Conservation (phyloP, 371 early-diverging fungal species). For the Apophysomyces sp. region DNA sequence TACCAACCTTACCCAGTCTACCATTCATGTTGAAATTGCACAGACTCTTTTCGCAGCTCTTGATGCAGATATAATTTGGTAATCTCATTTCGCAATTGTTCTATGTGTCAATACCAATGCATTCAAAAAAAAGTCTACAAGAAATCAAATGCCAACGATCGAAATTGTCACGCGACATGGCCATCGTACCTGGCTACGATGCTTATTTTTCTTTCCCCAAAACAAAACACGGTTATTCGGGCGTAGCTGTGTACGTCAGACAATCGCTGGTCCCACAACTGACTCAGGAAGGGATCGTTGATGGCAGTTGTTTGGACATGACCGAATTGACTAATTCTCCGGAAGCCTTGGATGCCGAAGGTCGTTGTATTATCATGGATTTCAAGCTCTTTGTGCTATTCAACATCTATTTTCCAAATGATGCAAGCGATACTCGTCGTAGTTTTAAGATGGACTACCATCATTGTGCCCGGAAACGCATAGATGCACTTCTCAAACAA, state of each 20-base stretch:
- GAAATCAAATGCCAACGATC: conserved; percentile 74
- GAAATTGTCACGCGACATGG: conserved; percentile 59
- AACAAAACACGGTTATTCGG: conserved; percentile 69
- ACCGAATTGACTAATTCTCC: conserved; percentile 36
- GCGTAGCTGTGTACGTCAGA: conserved; percentile 72
- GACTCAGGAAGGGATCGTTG: conserved; percentile 70
- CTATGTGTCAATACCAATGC: no score
- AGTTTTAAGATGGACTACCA: conserved; percentile 71
- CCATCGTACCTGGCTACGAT: conserved; percentile 71
- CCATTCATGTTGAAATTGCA: neutral
- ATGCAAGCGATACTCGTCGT: conserved; percentile 53
- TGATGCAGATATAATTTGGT: conserved; percentile 73
- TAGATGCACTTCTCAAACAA: conserved; percentile 43
- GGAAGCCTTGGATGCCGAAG: conserved; percentile 68
- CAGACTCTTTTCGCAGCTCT: conserved; percentile 59
- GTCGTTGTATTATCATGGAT: conserved; percentile 80
- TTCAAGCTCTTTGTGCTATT: conserved; percentile 77
- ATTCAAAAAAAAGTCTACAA: conserved; percentile 71
- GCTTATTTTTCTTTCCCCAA: conserved; percentile 72
- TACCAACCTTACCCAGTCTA: conserved; percentile 8
- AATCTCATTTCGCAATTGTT: conserved; percentile 5
- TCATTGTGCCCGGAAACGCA: conserved; percentile 49
- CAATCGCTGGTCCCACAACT: conserved; percentile 46
- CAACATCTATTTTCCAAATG: conserved; percentile 83
- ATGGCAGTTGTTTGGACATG: conserved; percentile 10